Conservation (phyloP, 2,329 filamentous ascomycete species). For the Colletotrichum lentis region DNA sequence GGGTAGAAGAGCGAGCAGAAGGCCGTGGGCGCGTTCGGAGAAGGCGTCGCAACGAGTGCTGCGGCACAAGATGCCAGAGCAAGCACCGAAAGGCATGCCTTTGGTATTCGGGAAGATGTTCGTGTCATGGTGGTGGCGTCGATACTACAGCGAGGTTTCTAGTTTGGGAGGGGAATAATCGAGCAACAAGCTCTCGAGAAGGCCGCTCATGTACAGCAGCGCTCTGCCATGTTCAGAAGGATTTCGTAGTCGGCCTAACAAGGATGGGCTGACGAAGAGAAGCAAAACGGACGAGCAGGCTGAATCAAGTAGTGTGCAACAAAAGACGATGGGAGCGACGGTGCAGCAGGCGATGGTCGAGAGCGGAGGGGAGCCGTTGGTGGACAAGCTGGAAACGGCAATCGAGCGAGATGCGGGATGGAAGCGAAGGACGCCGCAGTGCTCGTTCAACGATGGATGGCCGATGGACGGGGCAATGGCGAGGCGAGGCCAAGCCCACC, state of each 20-base stretch:
- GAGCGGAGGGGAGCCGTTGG: conserved; percentile 2
- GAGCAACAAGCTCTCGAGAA: conserved; percentile 32
- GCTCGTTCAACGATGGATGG: conserved; percentile 24
- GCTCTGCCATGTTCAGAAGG: conserved; percentile 37
- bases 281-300: background rate
- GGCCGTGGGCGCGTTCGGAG: conserved; percentile 23
- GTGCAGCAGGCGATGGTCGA: conserved; percentile 1
- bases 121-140: conserved; percentile 20
- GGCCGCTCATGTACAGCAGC: conserved; percentile 30
- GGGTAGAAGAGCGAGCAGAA: conserved; percentile 38
- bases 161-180: background rate
- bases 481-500: conserved; percentile 30
- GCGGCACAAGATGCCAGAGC: conserved; percentile 9
- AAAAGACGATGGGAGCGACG: background rate
- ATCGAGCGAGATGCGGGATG: conserved; percentile 12
- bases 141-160: background rate
- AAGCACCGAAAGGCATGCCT: conserved; percentile 21
- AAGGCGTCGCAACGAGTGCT: conserved; percentile 14
- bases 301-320: background rate
- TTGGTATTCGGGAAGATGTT: background rate
- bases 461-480: conserved; percentile 15
- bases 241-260: conserved; percentile 11
- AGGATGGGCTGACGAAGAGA: background rate
- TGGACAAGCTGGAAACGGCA: background rate
- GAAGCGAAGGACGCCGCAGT: conserved; percentile 14